Evolutionary conservation across 2,329 filamentous ascomycete species (phyloP).

Genomic region (Trichoderma pleuroti): DNA sequence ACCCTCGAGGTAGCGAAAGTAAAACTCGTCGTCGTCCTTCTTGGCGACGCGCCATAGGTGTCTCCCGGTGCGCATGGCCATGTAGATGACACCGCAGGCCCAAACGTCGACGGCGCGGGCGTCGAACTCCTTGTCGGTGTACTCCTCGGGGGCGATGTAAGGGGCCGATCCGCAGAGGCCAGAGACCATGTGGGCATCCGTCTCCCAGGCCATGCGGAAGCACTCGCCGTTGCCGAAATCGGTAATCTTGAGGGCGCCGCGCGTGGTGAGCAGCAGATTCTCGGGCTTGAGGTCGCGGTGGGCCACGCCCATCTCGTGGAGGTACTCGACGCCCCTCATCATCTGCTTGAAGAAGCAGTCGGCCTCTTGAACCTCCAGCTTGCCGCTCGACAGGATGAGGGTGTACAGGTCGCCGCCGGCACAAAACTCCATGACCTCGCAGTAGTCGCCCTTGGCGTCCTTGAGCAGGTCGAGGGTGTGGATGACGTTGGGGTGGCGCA

Average conservation of each 20-base stretch:
- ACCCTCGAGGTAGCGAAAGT: constrained; percentile 88
- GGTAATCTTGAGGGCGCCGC: constrained; percentile 92
- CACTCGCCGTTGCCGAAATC: constrained; percentile 99
- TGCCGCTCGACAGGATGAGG: constrained; percentile 82
- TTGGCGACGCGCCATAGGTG: constrained; percentile 97
- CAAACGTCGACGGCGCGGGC: constrained; percentile 96
- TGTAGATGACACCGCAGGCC: constrained; percentile 98
- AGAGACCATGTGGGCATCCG: constrained; percentile 95
- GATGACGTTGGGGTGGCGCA: constrained; percentile 96
- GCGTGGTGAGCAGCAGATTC: constrained; percentile 88
- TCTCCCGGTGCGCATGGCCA: constrained; percentile 96
- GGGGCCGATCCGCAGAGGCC: constrained; percentile 94
- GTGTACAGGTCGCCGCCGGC: constrained; percentile 95
- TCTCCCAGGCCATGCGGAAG: constrained; percentile 99
- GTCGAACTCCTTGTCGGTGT: constrained; percentile 92
- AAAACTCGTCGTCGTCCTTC: constrained; percentile 96
- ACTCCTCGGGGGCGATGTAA: constrained; percentile 97
- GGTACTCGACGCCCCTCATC: constrained; percentile 98
- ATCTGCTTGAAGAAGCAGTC: constrained; percentile 99
- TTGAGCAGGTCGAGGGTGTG: constrained; percentile 94
- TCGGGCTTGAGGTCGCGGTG: constrained; percentile 97
- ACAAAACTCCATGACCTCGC: constrained; percentile 99
- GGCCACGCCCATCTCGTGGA: constrained; percentile 98
- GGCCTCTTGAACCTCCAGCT: constrained; percentile 86
- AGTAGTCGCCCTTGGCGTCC: constrained; percentile 95